A percentile compares a stretch with the other conserved stretches of the same genome.
These are phyloP conservation scores for Annulohypoxylon stygium DNA, from an alignment of 495 filamentous ascomycete genomes.

Conservation along the genomic window DNA sequence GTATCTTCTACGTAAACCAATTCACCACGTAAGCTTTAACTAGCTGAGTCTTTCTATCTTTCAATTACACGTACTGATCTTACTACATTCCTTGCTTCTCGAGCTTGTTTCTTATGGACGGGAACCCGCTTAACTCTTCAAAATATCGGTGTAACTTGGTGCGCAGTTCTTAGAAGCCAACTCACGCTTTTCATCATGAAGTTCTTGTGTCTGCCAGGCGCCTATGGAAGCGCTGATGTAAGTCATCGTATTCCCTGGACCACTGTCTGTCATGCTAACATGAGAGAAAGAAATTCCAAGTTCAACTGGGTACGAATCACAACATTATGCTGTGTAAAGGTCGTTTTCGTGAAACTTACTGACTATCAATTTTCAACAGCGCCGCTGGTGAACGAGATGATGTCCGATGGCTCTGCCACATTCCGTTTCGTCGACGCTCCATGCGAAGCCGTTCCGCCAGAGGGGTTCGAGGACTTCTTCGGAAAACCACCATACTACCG, in stretches of 20 bases:
- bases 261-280: slow-evolving; percentile 37
- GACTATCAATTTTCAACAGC: slow-evolving; percentile 47
- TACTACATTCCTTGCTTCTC: slow-evolving; percentile 34
- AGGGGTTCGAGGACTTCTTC: slow-evolving; percentile 66
- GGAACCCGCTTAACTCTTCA: slow-evolving; percentile 30
- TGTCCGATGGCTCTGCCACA: slow-evolving; percentile 58
- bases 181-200: slow-evolving; percentile 50
- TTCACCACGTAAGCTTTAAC: slow-evolving; percentile 39
- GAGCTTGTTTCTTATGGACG: slow-evolving; percentile 42
- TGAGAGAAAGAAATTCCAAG: slow-evolving; percentile 65
- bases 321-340: slow-evolving; percentile 7
- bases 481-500: slow-evolving; percentile 64
- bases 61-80: slow-evolving; percentile 40
- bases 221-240: slow-evolving; percentile 66
- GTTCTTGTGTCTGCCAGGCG: slow-evolving; percentile 61
- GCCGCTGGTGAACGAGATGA: slow-evolving; percentile 61
- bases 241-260: slow-evolving; percentile 45
- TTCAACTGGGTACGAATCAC: slow-evolving; percentile 64
- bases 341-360: slow-evolving; percentile 13
- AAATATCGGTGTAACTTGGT: slow-evolving; percentile 43
- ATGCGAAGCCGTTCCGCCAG: slow-evolving; percentile 61
- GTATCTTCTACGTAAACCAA: slow-evolving; percentile 48
- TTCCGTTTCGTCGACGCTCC: slow-evolving; percentile 64
- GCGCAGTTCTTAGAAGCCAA: slow-evolving; percentile 25
- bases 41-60: slow-evolving; percentile 27